Evolutionary conservation across 345 rosid genomes (phyloP).

Genomic region (Rhodamnia argentea): DNA sequence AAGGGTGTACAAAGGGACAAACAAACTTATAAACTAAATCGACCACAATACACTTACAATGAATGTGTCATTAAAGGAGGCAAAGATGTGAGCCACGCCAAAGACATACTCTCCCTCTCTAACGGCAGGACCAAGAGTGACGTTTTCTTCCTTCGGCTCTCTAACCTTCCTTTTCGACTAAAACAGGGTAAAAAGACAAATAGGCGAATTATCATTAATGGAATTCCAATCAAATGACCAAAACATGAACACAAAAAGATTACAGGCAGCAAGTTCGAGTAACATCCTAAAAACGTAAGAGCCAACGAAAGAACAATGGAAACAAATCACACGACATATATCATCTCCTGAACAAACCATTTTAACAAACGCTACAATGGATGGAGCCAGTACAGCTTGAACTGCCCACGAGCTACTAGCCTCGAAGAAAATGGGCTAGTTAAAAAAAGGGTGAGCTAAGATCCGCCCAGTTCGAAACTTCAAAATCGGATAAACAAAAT

Average conservation of each 20-base stretch:
- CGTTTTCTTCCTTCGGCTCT: conserved; percentile 87
- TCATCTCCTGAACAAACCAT: neutral
- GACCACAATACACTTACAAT: conserved; percentile 37
- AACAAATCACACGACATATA: neutral
- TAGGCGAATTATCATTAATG: neutral
- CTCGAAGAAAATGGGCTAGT: neutral
- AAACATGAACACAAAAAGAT: neutral
- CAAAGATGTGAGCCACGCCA: conserved; percentile 85
- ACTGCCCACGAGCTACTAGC: neutral
- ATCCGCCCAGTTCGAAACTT: neutral
- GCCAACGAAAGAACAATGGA: neutral
- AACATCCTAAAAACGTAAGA: neutral
- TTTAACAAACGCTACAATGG: neutral
- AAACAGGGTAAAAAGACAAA: neutral
- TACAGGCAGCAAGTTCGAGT: neutral
- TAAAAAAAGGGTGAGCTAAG: neutral
- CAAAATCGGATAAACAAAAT: neutral
- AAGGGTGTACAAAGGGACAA: neutral
- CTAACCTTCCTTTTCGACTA: conserved; percentile 70
- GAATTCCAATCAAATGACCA: neutral
- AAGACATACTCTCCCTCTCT: conserved; percentile 76
- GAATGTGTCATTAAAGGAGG: conserved; percentile 90
- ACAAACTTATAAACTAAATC: neutral
- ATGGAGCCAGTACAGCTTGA: neutral
- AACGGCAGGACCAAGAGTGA: conserved; percentile 71